These are phyloP conservation scores for Withania somnifera DNA, from an alignment of 305 asterid genomes.

Conservation along the genomic window DNA sequence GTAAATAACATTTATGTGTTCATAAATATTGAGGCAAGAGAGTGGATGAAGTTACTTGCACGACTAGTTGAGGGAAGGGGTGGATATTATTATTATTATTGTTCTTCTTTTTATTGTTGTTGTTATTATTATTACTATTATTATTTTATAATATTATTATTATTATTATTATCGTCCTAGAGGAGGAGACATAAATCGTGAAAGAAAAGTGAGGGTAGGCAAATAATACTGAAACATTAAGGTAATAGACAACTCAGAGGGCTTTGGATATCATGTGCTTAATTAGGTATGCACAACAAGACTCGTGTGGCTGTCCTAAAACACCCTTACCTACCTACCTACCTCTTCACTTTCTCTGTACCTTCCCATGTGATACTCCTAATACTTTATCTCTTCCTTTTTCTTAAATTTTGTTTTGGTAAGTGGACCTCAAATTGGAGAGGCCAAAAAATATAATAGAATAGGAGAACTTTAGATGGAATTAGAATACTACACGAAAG, in stretches of 20 bases:
- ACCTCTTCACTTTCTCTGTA: slow-evolving; percentile 20
- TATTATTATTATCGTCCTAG: background rate
- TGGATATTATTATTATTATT: no score
- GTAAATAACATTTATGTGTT: background rate
- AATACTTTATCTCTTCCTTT: background rate
- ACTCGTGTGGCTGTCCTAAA: slow-evolving; percentile 45
- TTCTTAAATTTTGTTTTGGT: background rate
- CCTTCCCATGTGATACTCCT: slow-evolving; percentile 38
- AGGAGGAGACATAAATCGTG: background rate
- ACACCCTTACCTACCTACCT: slow-evolving; percentile 38
- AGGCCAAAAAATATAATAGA: background rate
- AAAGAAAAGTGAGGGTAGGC: slow-evolving; percentile 18
- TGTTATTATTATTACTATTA: background rate
- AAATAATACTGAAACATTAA: slow-evolving; percentile 19
- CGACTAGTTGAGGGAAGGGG: background rate
- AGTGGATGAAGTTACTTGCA: background rate
- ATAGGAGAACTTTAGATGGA: background rate
- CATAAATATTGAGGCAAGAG: background rate
- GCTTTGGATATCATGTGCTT: slow-evolving; percentile 54
- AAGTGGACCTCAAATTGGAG: background rate
- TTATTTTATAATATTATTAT: background rate
- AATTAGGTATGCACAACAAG: slow-evolving; percentile 44
- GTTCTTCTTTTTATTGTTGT: no score
- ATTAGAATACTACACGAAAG: background rate
- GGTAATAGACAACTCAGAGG: slow-evolving; percentile 37